phyloP scores from a whole-genome alignment of 2,329 filamentous ascomycete species.

The Neofusicoccum parvum region DNA sequence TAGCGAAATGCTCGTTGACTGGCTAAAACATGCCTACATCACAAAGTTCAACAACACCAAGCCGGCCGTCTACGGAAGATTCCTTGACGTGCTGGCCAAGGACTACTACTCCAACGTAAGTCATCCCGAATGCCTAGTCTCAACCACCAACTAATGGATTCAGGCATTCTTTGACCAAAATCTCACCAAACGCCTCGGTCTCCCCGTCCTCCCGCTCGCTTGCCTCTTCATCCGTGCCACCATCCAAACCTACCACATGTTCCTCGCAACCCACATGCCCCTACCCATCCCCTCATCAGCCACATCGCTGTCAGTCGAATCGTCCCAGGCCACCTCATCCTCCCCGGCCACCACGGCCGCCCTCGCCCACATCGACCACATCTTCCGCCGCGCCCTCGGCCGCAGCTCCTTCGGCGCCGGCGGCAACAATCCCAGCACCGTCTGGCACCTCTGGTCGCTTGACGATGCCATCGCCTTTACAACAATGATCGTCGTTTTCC shows the following conservation, averaged over 20 bases:
- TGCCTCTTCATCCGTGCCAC: slow-evolving; percentile 95
- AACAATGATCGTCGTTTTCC: slow-evolving; percentile 85
- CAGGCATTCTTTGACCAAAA: slow-evolving; percentile 89
- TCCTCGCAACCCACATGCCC: slow-evolving; percentile 83
- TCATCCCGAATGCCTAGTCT: slow-evolving; percentile 8
- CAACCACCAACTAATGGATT: neutral
- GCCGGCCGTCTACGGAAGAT: slow-evolving; percentile 83
- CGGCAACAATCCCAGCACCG: slow-evolving; percentile 33
- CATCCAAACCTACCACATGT: slow-evolving; percentile 97
- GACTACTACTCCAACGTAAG: slow-evolving; percentile 94
- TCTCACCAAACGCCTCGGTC: slow-evolving; percentile 81
- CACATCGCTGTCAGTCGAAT: slow-evolving; percentile 65
- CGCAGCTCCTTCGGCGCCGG: slow-evolving; percentile 66
- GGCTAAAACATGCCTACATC: slow-evolving; percentile 96
- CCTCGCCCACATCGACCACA: slow-evolving; percentile 74
- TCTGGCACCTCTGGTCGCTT: slow-evolving; percentile 57
- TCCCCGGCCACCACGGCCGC: slow-evolving; percentile 77
- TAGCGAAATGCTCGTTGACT: slow-evolving; percentile 95
- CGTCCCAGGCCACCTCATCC: slow-evolving; percentile 33
- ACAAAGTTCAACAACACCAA: slow-evolving; percentile 98
- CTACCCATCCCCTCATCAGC: slow-evolving; percentile 69
- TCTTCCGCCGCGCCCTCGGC: slow-evolving; percentile 76
- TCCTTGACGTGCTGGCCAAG: slow-evolving; percentile 91
- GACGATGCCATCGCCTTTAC: slow-evolving; percentile 74
- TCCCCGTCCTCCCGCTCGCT: slow-evolving; percentile 88